These are phyloP conservation scores for Bryum argenteum DNA, from an alignment of 225 moss, liverwort and hornwort genomes.

Conservation along the genomic window DNA sequence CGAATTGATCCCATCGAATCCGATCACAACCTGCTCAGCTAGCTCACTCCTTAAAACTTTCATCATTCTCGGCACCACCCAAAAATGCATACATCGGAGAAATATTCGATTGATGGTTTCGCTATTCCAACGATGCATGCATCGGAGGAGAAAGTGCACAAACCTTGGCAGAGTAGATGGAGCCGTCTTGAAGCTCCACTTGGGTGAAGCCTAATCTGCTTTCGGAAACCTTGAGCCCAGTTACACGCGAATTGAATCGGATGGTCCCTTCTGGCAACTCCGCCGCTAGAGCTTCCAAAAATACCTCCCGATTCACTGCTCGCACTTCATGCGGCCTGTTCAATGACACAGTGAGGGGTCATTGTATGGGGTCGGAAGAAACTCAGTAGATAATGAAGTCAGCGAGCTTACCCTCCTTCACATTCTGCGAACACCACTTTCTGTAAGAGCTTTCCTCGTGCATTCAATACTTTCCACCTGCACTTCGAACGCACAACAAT, in stretches of 20 bases:
- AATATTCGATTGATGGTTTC: too few relatives aligned
- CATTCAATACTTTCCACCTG: constrained; percentile 29
- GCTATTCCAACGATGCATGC: too few relatives aligned
- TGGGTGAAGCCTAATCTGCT: constrained; percentile 26
- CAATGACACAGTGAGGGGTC: neutral
- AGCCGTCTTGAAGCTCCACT: constrained; percentile 61
- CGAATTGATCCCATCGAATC: constrained; percentile 68
- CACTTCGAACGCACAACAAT: neutral
- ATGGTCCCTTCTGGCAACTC: constrained; percentile 54
- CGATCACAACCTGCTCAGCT: constrained; percentile 50
- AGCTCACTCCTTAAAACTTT: too few relatives aligned
- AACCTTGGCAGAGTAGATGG: constrained; percentile 59
- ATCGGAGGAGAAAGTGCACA: neutral
- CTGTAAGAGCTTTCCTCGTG: constrained; percentile 11
- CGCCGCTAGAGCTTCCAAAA: constrained; percentile 49
- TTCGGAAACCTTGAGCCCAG: constrained; percentile 33
- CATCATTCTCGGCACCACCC: too few relatives aligned
- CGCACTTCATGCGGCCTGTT: constrained; percentile 69
- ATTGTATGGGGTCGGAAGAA: too few relatives aligned
- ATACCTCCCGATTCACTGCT: constrained; percentile 46
- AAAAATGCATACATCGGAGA: too few relatives aligned
- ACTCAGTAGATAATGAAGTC: too few relatives aligned
- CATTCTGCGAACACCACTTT: constrained; percentile 32
- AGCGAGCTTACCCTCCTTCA: constrained; percentile 39
- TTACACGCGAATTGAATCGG: constrained; percentile 45